Base-by-base conservation (phyloP, 2,329 filamentous ascomycete species). In the Rutstroemia sp. region DNA sequence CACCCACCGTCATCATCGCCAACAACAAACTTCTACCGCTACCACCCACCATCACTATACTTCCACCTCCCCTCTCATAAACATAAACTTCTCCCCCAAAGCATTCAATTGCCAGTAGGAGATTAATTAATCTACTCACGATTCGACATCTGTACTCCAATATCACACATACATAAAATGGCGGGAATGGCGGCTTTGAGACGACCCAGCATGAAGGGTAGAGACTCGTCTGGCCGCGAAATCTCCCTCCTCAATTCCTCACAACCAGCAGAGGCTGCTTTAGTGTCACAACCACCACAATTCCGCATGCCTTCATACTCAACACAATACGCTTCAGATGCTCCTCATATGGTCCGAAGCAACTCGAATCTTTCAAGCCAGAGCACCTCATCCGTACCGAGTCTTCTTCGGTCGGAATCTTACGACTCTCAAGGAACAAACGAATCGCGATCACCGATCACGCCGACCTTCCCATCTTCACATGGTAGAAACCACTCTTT, bases 371-470 rank as follows among this genome's bases (percentile, higher is more conserved):
- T 59, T 53, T 77, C 77, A 3, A 75, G 75, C 4, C 45, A 54
- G 9, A 68, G 64, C 58, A 58, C 47, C 42, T 48, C 55, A 10
- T 65, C 63, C 3, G 66, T 63, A 4, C 81, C 82, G 30, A 78
- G 79, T 63, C 75, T 85, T n/a, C 70, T 79, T 50, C 79, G 81
- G 45, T 82, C 81, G 52, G 73, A 82, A 62, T 85, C 82, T 0
- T 84, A 81, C 68, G 82, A 85, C 66, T 85, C 81, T 10, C 78
- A 80, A 59, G 74, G 74, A 62, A 81, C 78, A 67, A 75, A 73
- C 64, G 80, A 81, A 55, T 75, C 79, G 30, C 65, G 74, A 19
- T 81, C 81, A 1, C 82, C 82, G 23, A 63, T 81, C 58, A 85
- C 81, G 0, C 81, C 81, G 1, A 74, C 73, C 30, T 72, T 60